These are phyloP conservation scores for Triticum dicoccoides DNA, from an alignment of 176 grass and related monocot genomes.

Conservation along the genomic window DNA sequence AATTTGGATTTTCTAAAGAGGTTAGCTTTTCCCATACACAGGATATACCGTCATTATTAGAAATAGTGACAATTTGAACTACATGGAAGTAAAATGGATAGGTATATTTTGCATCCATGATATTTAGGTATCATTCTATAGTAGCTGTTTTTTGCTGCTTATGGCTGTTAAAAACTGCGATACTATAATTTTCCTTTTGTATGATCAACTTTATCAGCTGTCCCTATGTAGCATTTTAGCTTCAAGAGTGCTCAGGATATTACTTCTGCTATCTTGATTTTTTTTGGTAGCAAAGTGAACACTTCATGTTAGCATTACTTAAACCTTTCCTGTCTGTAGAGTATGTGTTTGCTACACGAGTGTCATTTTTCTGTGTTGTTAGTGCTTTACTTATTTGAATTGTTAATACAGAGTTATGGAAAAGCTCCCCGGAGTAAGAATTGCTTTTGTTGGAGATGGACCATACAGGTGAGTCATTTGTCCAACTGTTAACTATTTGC, in stretches of 20 bases:
- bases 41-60: background rate
- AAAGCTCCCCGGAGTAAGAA: slow-evolving; percentile 76
- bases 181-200: background rate
- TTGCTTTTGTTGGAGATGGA: slow-evolving; percentile 93
- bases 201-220: slow-evolving; percentile 13
- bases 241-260: background rate
- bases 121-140: slow-evolving; percentile 15
- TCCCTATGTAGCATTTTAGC: slow-evolving; percentile 13
- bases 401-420: slow-evolving; percentile 83
- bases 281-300: background rate
- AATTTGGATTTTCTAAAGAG: slow-evolving; percentile 97
- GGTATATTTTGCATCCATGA: slow-evolving; percentile 12
- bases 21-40: slow-evolving; percentile 34
- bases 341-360: slow-evolving; percentile 8
- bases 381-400: slow-evolving; percentile 26
- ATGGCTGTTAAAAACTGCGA: background rate
- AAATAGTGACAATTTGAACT: background rate
- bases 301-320: background rate
- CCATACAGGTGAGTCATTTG: slow-evolving; percentile 68
- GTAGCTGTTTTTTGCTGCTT: slow-evolving; percentile 6
- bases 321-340: slow-evolving; percentile 3
- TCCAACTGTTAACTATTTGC: background rate
- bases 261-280: background rate
- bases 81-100: background rate
- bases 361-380: background rate